These are phyloP conservation scores for Trebouxia sp. DNA, from an alignment of 139 green algal species.

Conservation along the genomic window DNA sequence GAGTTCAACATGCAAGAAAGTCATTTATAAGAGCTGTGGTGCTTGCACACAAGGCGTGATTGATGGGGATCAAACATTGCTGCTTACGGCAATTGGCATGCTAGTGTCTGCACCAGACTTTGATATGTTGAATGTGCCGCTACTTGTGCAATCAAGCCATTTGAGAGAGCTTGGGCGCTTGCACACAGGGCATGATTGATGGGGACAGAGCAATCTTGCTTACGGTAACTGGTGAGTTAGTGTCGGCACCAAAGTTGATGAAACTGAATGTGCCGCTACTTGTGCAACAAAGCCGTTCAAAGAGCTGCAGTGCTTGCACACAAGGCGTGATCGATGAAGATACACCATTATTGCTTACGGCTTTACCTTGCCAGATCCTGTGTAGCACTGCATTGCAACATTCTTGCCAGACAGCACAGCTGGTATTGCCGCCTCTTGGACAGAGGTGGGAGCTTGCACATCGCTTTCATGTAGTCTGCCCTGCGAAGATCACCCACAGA, in stretches of 20 bases:
- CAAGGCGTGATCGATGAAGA: background rate
- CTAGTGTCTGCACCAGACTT: slow-evolving; percentile 76
- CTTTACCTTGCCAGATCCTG: slow-evolving; percentile 91
- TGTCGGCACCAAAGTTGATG: too few relatives aligned
- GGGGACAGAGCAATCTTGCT: too few relatives aligned
- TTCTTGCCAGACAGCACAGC: slow-evolving; percentile 63
- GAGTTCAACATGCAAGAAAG: too few relatives aligned
- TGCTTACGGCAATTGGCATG: slow-evolving; percentile 83
- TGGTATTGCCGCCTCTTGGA: slow-evolving; percentile 75
- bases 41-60: background rate
- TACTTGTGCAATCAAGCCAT: background rate
- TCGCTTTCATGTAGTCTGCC: slow-evolving; percentile 43
- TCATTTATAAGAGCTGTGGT: too few relatives aligned
- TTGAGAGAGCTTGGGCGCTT: background rate
- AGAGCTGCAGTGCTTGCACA: background rate
- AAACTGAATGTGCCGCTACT: too few relatives aligned
- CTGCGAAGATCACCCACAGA: slow-evolving; percentile 40
- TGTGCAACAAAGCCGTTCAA: too few relatives aligned
- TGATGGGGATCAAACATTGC: background rate
- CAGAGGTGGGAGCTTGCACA: slow-evolving; percentile 65
- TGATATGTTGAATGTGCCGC: background rate
- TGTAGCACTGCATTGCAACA: slow-evolving; percentile 86
- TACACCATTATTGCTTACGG: slow-evolving; percentile 41
- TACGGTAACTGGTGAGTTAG: too few relatives aligned
- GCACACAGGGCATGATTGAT: too few relatives aligned